A percentile compares a stretch with the other conserved stretches of the same genome.
These are phyloP conservation scores for Dacryopinax primogenitus DNA, from an alignment of 768 basidiomycete genomes.

Conservation along the genomic window DNA sequence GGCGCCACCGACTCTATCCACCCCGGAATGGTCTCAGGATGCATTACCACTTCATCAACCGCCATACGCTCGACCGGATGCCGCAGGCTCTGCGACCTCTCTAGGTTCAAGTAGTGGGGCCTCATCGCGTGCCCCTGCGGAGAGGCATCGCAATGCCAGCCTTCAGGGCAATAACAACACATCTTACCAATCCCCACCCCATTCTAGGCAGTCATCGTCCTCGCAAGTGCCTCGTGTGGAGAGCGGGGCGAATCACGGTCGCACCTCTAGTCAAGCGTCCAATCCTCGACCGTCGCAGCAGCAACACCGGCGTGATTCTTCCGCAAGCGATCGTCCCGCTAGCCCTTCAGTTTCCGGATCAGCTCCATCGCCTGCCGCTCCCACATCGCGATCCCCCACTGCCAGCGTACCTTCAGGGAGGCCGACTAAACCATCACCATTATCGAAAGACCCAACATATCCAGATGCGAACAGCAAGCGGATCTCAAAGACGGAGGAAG, in stretches of 20 bases:
- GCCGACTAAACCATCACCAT: slow-evolving; percentile 46
- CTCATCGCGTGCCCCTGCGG: neutral
- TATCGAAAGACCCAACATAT: slow-evolving; percentile 50
- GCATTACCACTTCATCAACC: slow-evolving; percentile 46
- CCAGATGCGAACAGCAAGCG: slow-evolving; percentile 51
- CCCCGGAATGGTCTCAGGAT: slow-evolving; percentile 25
- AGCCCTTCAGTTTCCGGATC: slow-evolving; percentile 12
- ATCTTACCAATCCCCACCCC: neutral
- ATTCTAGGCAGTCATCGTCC: neutral
- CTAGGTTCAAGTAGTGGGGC: slow-evolving; percentile 42
- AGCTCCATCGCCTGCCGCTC: slow-evolving; percentile 11
- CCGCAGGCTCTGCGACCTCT: slow-evolving; percentile 65
- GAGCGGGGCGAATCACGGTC: neutral
- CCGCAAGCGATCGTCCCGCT: slow-evolving; percentile 23
- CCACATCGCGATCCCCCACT: slow-evolving; percentile 20
- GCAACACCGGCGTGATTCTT: slow-evolving; percentile 27
- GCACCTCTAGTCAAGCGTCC: slow-evolving; percentile 28
- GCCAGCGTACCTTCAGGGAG: slow-evolving; percentile 23
- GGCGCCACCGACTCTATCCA: slow-evolving; percentile 17
- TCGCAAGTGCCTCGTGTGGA: neutral
- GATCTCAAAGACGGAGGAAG: slow-evolving; percentile 66
- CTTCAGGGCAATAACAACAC: slow-evolving; percentile 8
- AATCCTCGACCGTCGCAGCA: slow-evolving; percentile 25
- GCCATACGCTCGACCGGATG: slow-evolving; percentile 67
- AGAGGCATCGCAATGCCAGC: neutral